Conservation (phyloP, 805 yeast species). For the Myxozyma monticola region DNA sequence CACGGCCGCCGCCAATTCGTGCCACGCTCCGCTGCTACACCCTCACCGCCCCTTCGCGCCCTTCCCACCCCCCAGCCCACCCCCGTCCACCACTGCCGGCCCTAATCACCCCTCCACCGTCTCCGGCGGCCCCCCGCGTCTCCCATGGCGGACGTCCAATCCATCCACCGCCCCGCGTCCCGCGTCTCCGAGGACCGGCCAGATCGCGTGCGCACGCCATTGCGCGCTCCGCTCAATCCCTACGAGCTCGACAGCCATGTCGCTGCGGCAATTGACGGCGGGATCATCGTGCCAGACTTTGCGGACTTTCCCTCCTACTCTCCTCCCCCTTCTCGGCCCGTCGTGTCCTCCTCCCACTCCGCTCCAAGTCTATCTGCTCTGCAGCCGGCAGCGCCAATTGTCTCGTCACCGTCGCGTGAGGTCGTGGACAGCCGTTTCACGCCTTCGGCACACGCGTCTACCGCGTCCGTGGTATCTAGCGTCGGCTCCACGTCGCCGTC, state of each 20-base stretch:
- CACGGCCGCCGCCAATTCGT: too few relatives aligned
- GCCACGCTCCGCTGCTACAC: too few relatives aligned
- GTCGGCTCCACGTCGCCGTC: conserved; percentile 9
- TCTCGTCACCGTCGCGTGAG: conserved; percentile 10
- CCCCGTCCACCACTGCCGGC: too few relatives aligned
- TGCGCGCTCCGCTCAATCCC: not conserved
- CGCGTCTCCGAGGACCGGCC: too few relatives aligned
- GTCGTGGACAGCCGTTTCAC: not conserved
- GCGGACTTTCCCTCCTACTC: conserved; percentile 22
- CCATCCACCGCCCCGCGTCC: too few relatives aligned
- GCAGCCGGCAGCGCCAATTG: conserved; percentile 20
- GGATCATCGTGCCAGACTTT: conserved; percentile 20
- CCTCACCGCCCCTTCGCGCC: too few relatives aligned
- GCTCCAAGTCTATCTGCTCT: conserved; percentile 15
- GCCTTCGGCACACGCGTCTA: conserved; percentile 1
- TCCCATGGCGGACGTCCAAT: too few relatives aligned
- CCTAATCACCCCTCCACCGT: too few relatives aligned
- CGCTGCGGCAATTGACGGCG: not conserved
- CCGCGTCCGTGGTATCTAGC: conserved; percentile 1
- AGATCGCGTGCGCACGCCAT: too few relatives aligned
- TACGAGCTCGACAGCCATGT: not conserved
- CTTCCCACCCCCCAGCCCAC: too few relatives aligned
- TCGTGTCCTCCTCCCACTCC: conserved; percentile 4
- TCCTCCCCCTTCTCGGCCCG: conserved; percentile 1
- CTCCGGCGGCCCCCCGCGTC: too few relatives aligned